Conservation (phyloP, 1,284 basidiomycete species). For the Boletus semigastroideus region DNA sequence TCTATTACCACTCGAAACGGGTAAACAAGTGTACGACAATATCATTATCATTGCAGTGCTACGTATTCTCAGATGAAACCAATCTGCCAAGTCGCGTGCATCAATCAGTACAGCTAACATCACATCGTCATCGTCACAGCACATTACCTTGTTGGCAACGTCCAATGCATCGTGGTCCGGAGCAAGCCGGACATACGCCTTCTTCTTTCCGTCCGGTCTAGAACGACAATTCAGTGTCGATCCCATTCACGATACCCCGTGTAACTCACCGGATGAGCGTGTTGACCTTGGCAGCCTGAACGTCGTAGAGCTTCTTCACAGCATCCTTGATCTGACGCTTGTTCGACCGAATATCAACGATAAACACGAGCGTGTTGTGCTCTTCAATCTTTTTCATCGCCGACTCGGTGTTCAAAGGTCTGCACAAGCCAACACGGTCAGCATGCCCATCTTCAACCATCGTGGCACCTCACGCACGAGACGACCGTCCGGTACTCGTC, state of each 20-base stretch:
- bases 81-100: conserved; percentile 47
- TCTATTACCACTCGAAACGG: too few species aligned
- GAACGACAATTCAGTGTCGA: background rate
- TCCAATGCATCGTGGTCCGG: conserved; percentile 97
- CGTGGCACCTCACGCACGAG: conserved; percentile 50
- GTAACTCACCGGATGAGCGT: conserved; percentile 87
- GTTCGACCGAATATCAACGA: conserved; percentile 93
- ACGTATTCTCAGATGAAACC: conserved; percentile 89
- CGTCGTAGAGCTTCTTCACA: conserved; percentile 98
- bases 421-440: conserved; percentile 30
- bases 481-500: conserved; percentile 96
- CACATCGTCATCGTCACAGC: background rate
- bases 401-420: conserved; percentile 80
- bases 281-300: conserved; percentile 95
- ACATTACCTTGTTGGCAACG: conserved; percentile 93
- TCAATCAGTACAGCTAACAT: background rate
- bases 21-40: too few species aligned
- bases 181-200: conserved; percentile 96
- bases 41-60: too few species aligned
- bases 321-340: conserved; percentile 99
- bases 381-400: conserved; percentile 99
- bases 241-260: background rate
- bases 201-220: conserved; percentile 98
- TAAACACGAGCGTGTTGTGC: conserved; percentile 98
- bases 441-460: background rate